Evolutionary conservation across 352 stramenopile species (phyloP).

Genomic region (Globisporangium camurandrum): DNA sequence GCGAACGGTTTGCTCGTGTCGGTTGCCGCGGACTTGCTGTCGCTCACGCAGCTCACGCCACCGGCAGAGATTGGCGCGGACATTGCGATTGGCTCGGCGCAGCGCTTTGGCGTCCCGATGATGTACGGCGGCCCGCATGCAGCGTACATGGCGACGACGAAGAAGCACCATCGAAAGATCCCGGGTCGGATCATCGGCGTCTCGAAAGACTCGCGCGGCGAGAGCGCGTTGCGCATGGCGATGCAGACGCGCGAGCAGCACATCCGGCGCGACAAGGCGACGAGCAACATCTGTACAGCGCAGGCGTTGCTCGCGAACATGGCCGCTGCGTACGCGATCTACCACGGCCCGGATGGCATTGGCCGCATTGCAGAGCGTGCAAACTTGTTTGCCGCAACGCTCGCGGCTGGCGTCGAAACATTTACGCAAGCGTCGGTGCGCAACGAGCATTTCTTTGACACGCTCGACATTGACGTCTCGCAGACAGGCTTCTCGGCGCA

Average conservation of each 20-base stretch:
- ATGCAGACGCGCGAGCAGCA: slow-evolving; percentile 99
- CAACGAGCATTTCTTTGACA: slow-evolving; percentile 94
- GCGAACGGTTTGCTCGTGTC: slow-evolving; percentile 89
- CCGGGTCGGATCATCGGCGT: slow-evolving; percentile 98
- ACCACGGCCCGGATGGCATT: slow-evolving; percentile 97
- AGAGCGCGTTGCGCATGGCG: slow-evolving; percentile 95
- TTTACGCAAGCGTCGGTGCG: slow-evolving; percentile 51
- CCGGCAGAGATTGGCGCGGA: slow-evolving; percentile 95
- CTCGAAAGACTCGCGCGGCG: slow-evolving; percentile 93
- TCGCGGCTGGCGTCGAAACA: slow-evolving; percentile 87
- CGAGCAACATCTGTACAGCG: slow-evolving; percentile 99
- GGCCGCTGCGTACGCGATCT: slow-evolving; percentile 96
- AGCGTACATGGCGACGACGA: slow-evolving; percentile 95
- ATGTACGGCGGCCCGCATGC: slow-evolving; percentile 98
- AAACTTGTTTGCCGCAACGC: slow-evolving; percentile 88
- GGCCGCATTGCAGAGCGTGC: slow-evolving; percentile 90
- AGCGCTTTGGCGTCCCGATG: slow-evolving; percentile 99
- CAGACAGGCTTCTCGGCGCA: slow-evolving; percentile 68
- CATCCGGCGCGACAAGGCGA: slow-evolving; percentile 99
- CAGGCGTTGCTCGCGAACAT: slow-evolving; percentile 99
- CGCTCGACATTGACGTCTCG: slow-evolving; percentile 89
- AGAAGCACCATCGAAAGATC: slow-evolving; percentile 96
- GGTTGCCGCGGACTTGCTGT: slow-evolving; percentile 95
- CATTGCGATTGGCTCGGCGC: slow-evolving; percentile 96
- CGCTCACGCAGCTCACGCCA: slow-evolving; percentile 91